Evolutionary conservation across 768 basidiomycete genomes (phyloP).

Genomic region (Austroboletus festivus): DNA sequence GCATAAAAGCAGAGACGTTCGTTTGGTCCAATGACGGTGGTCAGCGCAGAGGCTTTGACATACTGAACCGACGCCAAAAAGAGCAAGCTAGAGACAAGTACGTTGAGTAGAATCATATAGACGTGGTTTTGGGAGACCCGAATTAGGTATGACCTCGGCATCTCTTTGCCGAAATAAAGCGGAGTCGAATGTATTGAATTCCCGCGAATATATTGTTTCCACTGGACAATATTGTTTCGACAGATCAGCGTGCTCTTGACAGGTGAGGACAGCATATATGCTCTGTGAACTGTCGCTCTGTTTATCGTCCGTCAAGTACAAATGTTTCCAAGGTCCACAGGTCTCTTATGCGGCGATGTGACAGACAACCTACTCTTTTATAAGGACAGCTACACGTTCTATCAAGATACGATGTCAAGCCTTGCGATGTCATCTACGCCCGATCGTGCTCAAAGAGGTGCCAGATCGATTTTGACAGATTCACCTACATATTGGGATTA

Average conservation of each 20-base stretch:
- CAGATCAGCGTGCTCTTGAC: constrained; percentile 10
- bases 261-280: constrained; percentile 11
- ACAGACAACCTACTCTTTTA: constrained; percentile 5
- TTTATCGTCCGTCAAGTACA: constrained; percentile 3
- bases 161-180: constrained; percentile 15
- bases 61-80: constrained; percentile 34
- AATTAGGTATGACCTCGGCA: constrained; percentile 18
- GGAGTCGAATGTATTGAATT: constrained; percentile 14
- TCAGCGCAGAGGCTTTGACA: constrained; percentile 62
- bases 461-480: background rate
- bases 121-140: background rate
- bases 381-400: constrained; percentile 6
- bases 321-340: background rate
- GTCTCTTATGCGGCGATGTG: constrained; percentile 8
- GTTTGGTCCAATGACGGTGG: constrained; percentile 74
- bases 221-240: background rate
- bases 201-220: constrained; percentile 3
- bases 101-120: constrained; percentile 21
- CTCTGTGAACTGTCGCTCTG: background rate
- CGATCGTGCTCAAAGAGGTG: constrained; percentile 1
- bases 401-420: constrained; percentile 4
- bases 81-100: constrained; percentile 21
- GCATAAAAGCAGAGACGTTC: constrained; percentile 91
- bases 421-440: constrained; percentile 14
- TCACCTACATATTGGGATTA: background rate